These are phyloP conservation scores for Exophiala lecanii-corni DNA, from an alignment of 2,329 filamentous ascomycete species.

Conservation along the genomic window DNA sequence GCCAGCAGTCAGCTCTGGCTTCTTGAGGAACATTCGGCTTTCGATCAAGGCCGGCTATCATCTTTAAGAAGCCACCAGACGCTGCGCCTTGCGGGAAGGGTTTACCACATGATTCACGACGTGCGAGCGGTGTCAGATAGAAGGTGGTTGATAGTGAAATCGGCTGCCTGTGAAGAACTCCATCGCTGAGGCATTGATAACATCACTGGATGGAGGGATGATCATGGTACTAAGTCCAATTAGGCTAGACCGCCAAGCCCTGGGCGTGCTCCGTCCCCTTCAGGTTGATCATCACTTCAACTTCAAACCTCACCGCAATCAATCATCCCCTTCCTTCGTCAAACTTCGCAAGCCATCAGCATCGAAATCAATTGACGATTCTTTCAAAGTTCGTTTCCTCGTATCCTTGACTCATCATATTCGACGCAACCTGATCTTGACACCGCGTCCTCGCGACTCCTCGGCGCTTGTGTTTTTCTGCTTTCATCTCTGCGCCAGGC, in stretches of 20 bases:
- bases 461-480: too few relatives aligned
- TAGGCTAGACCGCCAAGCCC: slow-evolving; percentile 9
- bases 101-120: too few relatives aligned
- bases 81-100: too few relatives aligned
- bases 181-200: neutral
- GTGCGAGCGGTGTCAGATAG: neutral
- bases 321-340: slow-evolving; percentile 1
- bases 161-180: too few relatives aligned
- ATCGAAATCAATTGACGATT: neutral
- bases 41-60: slow-evolving; percentile 13
- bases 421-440: too few relatives aligned
- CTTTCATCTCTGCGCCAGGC: too few relatives aligned
- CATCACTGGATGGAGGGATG: neutral
- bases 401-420: too few relatives aligned
- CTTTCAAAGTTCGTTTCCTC: neutral
- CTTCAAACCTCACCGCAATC: neutral
- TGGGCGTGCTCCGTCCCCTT: neutral
- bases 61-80: slow-evolving; percentile 7
- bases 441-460: too few relatives aligned
- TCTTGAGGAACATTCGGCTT: slow-evolving; percentile 80
- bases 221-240: neutral
- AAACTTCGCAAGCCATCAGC: too few relatives aligned
- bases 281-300: neutral
- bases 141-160: too few relatives aligned
- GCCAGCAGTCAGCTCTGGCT: slow-evolving; percentile 91